A percentile compares a stretch with the other conserved stretches of the same genome.
Evolutionary conservation across 1,284 basidiomycete genomes (phyloP).

Genomic region (Rhodotorula sp.): DNA sequence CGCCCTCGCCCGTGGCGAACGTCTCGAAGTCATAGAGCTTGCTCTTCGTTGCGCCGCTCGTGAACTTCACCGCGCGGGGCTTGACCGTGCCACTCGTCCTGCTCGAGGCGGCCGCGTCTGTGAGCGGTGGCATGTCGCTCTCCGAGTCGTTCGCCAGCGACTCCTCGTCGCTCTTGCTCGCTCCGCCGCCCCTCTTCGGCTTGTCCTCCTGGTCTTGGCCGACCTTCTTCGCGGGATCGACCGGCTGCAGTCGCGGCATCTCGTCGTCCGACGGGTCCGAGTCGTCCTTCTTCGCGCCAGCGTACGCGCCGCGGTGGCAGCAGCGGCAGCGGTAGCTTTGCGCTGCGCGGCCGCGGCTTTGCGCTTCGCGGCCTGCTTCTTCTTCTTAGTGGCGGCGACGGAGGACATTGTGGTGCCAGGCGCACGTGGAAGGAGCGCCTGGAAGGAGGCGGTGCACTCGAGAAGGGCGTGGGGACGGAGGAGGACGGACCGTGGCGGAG

Average conservation of each 20-base stretch:
- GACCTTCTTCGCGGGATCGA: not conserved
- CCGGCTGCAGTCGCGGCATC: not conserved
- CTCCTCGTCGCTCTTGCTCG: not conserved
- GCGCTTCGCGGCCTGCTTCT: not conserved
- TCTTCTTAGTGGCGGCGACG: not conserved
- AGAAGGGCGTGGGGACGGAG: not conserved
- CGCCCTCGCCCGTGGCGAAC: not conserved
- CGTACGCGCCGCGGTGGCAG: no score
- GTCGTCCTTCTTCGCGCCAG: no score
- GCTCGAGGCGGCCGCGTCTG: not conserved
- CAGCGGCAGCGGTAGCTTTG: no score
- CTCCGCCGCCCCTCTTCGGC: not conserved
- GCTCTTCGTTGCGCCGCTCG: not conserved
- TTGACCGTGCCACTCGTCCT: not conserved
- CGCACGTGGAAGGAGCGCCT: not conserved
- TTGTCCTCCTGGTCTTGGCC: not conserved
- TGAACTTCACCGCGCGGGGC: not conserved
- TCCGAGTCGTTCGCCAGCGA: not conserved
- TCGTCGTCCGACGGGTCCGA: not conserved
- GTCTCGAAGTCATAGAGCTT: slow-evolving; percentile 1
- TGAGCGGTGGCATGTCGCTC: slow-evolving; percentile 4
- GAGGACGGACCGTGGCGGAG: not conserved
- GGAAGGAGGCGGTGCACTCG: not conserved
- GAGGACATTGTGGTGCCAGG: not conserved
- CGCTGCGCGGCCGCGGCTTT: not conserved